Percentiles rank a stretch among this genome's conserved stretches.
Conservation (phyloP, 31 red algal genomes). For the Odonthalia washingtoniensis region DNA sequence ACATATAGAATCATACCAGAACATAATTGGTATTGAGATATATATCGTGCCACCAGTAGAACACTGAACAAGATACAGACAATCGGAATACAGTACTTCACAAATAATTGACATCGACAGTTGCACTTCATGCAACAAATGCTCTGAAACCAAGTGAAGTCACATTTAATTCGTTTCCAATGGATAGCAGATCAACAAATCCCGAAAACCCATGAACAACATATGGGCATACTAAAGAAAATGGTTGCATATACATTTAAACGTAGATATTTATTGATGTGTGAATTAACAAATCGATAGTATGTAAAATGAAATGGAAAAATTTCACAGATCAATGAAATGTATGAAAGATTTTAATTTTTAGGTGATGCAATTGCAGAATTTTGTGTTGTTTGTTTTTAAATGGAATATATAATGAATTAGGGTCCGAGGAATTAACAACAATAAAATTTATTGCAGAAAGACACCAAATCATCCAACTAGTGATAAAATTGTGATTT, state of each 20-base stretch:
- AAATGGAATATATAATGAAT: slow-evolving; percentile 60
- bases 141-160: slow-evolving; percentile 45
- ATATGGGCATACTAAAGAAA: slow-evolving; percentile 62
- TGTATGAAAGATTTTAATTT: slow-evolving; percentile 73
- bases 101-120: too few relatives aligned
- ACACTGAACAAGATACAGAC: too few relatives aligned
- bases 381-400: slow-evolving; percentile 66
- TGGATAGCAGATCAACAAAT: slow-evolving; percentile 40
- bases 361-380: slow-evolving; percentile 73
- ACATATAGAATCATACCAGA: too few relatives aligned
- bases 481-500: too few relatives aligned
- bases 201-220: slow-evolving; percentile 58
- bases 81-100: too few relatives aligned
- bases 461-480: slow-evolving; percentile 62
- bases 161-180: slow-evolving; percentile 37
- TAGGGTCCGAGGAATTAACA: slow-evolving; percentile 69
- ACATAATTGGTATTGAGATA: too few relatives aligned
- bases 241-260: slow-evolving; percentile 63
- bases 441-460: slow-evolving; percentile 63
- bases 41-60: too few relatives aligned
- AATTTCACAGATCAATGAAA: slow-evolving; percentile 20
- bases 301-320: slow-evolving; percentile 39
- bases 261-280: slow-evolving; percentile 53
- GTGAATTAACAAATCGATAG: slow-evolving; percentile 61
- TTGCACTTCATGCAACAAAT: slow-evolving; percentile 56